These are phyloP conservation scores for Penicillium hordei DNA, from an alignment of 2,329 filamentous ascomycete species.

Conservation along the genomic window DNA sequence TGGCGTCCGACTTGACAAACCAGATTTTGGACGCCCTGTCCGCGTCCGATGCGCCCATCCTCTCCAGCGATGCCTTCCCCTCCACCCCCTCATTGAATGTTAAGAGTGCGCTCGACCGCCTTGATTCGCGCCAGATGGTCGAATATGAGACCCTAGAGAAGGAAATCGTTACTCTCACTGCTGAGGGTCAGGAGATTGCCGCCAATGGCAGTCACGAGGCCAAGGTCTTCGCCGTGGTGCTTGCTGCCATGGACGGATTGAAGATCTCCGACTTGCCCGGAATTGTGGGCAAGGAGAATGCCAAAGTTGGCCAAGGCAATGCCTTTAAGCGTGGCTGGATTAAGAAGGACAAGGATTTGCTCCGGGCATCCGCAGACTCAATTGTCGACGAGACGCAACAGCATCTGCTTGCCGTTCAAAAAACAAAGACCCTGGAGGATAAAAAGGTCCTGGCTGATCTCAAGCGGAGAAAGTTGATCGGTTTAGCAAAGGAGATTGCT, in stretches of 20 bases:
- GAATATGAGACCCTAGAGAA: conserved; percentile 78
- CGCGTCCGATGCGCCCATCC: conserved; percentile 60
- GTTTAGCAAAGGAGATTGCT: conserved; percentile 76
- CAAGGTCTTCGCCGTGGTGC: conserved; percentile 74
- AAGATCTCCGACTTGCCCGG: conserved; percentile 69
- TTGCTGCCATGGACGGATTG: conserved; percentile 72
- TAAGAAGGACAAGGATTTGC: conserved; percentile 60
- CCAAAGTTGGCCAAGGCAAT: conserved; percentile 81
- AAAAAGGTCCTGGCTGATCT: conserved; percentile 75
- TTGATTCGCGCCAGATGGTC: conserved; percentile 82
- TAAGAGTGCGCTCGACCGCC: conserved; percentile 84
- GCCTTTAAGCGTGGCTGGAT: conserved; percentile 78
- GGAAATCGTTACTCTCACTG: conserved; percentile 73
- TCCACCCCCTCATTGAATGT: conserved; percentile 64
- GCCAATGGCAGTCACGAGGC: conserved; percentile 78
- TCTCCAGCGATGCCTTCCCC: conserved; percentile 70
- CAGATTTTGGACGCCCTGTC: conserved; percentile 67
- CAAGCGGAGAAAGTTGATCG: conserved; percentile 88
- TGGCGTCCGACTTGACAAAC: conserved; percentile 59
- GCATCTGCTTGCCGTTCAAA: conserved; percentile 70
- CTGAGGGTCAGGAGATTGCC: conserved; percentile 70
- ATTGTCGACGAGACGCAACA: conserved; percentile 79
- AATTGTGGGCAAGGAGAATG: conserved; percentile 48
- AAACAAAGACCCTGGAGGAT: conserved; percentile 68
- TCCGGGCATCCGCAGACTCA: conserved; percentile 61